phyloP scores from a whole-genome alignment of 73 alveolate species.

The Tetrahymena malaccensis region DNA sequence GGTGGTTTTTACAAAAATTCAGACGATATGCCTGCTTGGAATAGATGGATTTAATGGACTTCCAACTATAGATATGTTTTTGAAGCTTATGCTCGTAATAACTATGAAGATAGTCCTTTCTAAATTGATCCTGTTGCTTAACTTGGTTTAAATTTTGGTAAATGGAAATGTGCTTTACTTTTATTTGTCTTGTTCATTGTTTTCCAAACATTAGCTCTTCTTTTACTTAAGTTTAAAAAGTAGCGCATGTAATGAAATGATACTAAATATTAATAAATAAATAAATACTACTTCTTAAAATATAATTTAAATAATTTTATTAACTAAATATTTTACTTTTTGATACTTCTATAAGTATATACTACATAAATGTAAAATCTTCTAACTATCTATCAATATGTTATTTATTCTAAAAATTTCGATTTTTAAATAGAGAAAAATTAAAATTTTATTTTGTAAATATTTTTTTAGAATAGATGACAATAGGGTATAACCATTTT shows the following conservation, averaged over 20 bases:
- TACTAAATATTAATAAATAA: neutral
- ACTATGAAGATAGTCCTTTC: conserved; percentile 7
- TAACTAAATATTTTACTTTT: no score
- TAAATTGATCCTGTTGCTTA: neutral
- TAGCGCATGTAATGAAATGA: neutral
- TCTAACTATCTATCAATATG: no score
- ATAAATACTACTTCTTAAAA: neutral
- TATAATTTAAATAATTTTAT: no score
- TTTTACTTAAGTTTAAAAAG: neutral
- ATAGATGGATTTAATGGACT: conserved; percentile 57
- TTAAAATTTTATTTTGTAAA: no score
- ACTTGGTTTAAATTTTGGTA: neutral
- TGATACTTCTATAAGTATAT: no score
- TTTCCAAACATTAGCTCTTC: neutral
- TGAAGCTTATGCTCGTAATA: conserved; percentile 54
- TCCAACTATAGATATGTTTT: conserved; percentile 59
- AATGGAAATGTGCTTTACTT: neutral
- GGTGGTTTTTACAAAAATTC: conserved; percentile 61
- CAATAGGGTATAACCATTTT: no score
- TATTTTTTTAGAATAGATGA: no score
- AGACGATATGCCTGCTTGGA: conserved; percentile 45
- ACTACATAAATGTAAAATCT: no score
- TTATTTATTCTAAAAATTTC: no score
- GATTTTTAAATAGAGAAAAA: no score
- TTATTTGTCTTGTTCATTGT: neutral